Percentiles rank a stretch among this genome's conserved stretches.
Conservation (phyloP, 169 alveolate genomes). For the Cystoisospora suis region DNA sequence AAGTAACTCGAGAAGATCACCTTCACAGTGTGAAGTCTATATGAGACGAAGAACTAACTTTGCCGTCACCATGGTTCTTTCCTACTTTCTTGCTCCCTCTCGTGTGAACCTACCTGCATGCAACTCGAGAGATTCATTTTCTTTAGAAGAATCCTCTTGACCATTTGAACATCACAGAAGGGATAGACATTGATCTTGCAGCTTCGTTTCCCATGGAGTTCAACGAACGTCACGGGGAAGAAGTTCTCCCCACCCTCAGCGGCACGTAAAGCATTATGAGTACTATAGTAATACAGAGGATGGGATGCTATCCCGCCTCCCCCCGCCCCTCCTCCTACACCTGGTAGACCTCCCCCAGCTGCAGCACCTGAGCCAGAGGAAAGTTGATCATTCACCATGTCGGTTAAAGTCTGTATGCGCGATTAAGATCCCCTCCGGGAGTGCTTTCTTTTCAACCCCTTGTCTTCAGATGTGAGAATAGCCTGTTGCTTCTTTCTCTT, state of each 20-base stretch:
- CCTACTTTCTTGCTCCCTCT: too few species aligned
- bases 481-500: too few species aligned
- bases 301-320: conserved; percentile 42
- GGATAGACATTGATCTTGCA: conserved; percentile 78
- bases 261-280: conserved; percentile 61
- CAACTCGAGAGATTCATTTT: conserved; percentile 80
- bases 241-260: conserved; percentile 55
- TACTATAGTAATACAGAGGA: conserved; percentile 58
- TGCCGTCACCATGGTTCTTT: too few species aligned
- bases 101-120: conserved; percentile 74
- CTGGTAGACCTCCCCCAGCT: neutral
- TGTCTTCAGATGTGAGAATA: too few species aligned
- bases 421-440: too few species aligned
- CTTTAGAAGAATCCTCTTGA: conserved; percentile 85
- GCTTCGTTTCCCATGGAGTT: conserved; percentile 56
- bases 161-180: conserved; percentile 87
- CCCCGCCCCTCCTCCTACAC: neutral
- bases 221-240: conserved; percentile 57
- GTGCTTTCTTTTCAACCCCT: too few species aligned
- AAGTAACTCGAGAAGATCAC: too few species aligned
- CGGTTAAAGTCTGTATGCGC: too few species aligned
- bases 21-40: too few species aligned
- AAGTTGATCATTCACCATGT: too few species aligned
- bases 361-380: too few species aligned
- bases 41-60: too few species aligned